Evolutionary conservation across 139 green algal genomes (phyloP), one percentile per base, ranked within the genome.

Genomic region (Deuterostichococcus epilithicus): DNA sequence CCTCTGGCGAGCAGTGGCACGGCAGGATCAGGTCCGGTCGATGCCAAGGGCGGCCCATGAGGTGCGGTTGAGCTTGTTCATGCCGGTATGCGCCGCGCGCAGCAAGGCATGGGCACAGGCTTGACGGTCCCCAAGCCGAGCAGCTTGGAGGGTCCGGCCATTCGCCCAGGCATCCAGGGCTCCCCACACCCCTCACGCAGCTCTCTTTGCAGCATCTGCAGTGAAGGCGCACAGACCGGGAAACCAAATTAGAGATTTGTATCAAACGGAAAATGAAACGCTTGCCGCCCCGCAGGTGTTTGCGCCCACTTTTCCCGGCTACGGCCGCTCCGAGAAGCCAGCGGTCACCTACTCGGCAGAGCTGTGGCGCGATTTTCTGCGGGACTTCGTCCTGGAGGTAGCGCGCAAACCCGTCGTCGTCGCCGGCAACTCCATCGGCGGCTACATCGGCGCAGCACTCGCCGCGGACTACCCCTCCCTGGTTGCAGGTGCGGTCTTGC

Each of bases 401-500:
- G 91, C 98, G 26, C 68, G 80, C 18, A 39, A 76, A 3, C 94
- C 90, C 2, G 93, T 91, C 5, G 88, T 99, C 25, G 59, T 97
- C 2, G 93, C 88, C 6, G 96, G 96, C 68, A 99, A 99, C 91
- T 97, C 91, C 44, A 98, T 99, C 73, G 96, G 96, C 59, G 93
- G 92, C 74, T 97, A 93, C 84, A 92, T 97, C 39, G 76, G 82
- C 30, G 82, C 91, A 3, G 85, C 75, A 60, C 67, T 94, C 68
- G 91, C 92, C 0, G 92, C 87, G 15, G 89, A 91, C 75, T 85
- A 87, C 82, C 86, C 85, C 1, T 26, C 34, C n/a, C 77, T 92
- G 60, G 83, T 91, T 23, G 47, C 78, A 42, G 78, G 70, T 77
- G 32, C 37, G 8, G 42, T 13, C 67, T 15, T 30, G 28, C 30